Percentiles rank a stretch among this genome's conserved stretches.
Conservation (phyloP, 2,329 filamentous ascomycete species). For the Xylariaceae sp. region DNA sequence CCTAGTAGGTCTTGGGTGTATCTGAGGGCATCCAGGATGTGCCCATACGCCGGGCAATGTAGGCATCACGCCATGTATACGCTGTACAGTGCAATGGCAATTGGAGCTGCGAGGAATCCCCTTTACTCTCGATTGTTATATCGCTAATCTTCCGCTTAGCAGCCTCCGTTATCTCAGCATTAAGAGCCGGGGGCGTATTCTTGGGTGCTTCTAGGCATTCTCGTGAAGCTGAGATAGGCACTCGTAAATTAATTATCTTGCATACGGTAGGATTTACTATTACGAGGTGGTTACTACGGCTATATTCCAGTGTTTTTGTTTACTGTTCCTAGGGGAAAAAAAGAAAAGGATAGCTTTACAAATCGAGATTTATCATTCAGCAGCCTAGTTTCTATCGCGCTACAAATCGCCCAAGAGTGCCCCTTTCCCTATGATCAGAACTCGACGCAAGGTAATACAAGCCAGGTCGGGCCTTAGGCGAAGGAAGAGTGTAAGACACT, state of each 20-base stretch:
- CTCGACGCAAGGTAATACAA: neutral
- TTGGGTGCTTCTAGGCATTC: neutral
- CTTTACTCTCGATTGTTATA: neutral
- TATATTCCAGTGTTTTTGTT: neutral
- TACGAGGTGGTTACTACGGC: no score
- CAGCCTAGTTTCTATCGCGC: neutral
- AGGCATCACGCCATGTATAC: no score
- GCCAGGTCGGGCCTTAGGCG: no score
- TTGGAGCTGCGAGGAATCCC: no score
- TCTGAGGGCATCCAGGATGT: no score
- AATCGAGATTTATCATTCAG: neutral
- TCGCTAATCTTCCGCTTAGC: neutral
- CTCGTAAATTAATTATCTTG: neutral
- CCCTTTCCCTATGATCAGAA: neutral
- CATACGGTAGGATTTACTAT: no score
- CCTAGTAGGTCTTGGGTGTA: no score
- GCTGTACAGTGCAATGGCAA: no score
- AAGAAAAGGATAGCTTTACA: neutral
- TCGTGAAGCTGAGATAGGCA: neutral
- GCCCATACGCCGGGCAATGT: no score
- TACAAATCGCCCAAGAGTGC: neutral
- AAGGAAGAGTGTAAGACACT: neutral
- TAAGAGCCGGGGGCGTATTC: no score
- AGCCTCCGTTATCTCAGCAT: no score
- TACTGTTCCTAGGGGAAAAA: no score